These are phyloP conservation scores for Auxenochlorella pyrenoidosa DNA, from an alignment of 139 green algal species.

Conservation along the genomic window DNA sequence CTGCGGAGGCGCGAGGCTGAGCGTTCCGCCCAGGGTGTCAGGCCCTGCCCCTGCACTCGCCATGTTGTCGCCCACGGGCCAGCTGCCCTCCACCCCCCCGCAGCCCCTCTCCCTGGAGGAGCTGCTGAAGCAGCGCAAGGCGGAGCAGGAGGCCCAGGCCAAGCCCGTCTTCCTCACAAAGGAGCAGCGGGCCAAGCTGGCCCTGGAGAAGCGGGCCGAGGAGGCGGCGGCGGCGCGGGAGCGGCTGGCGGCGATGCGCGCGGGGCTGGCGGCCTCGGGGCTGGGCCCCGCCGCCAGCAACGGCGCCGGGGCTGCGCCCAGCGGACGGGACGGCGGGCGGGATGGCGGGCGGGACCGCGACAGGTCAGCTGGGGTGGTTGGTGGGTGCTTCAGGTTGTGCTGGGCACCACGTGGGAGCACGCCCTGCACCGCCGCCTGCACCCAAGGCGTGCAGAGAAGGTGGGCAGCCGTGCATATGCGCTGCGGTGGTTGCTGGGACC, in stretches of 20 bases:
- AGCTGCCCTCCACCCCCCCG: neutral
- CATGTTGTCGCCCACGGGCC: neutral
- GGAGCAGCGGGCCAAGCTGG: conserved; percentile 84
- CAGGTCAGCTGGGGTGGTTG: neutral
- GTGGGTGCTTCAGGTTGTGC: no score
- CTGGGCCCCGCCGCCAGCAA: neutral
- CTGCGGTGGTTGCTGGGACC: no score
- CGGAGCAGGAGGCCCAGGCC: conserved; percentile 75
- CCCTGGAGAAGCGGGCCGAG: conserved; percentile 73
- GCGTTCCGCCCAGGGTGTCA: no score
- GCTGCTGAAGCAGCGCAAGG: conserved; percentile 85
- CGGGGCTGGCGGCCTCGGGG: conserved; percentile 23
- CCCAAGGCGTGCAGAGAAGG: no score
- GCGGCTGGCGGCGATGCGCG: conserved; percentile 15
- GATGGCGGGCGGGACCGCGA: neutral
- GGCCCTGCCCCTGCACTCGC: no score
- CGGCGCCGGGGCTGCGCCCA: neutral
- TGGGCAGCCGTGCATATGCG: no score
- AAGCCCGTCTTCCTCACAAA: conserved; percentile 94
- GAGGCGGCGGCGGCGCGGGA: conserved; percentile 46
- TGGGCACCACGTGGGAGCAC: no score
- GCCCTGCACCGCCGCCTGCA: no score
- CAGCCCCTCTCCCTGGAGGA: conserved; percentile 93
- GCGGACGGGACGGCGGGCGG: neutral
- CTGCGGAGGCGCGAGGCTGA: no score